A percentile compares a stretch with the other conserved stretches of the same genome.
Evolutionary conservation across 1,284 basidiomycete genomes (phyloP).

Genomic region (Trichosporon coremiiforme): DNA sequence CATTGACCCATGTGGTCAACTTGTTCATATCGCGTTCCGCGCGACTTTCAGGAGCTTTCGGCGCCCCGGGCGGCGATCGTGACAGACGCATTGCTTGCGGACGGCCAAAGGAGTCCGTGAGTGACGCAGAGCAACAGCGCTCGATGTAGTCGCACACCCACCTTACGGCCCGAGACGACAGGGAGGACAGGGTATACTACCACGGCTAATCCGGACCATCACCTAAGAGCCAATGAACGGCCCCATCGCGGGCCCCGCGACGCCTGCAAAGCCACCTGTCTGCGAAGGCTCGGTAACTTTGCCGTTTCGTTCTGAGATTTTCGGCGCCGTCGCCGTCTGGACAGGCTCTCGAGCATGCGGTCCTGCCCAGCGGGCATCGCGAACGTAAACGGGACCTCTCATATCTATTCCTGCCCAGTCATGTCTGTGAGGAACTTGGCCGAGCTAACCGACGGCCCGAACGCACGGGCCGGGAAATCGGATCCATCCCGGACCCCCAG

Average conservation of each 20-base stretch:
- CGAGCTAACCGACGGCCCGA: not conserved
- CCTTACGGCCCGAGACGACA: too few species aligned
- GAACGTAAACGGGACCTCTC: not conserved
- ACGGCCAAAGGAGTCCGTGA: not conserved
- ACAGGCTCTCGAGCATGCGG: not conserved
- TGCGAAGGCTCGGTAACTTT: not conserved
- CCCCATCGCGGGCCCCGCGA: not conserved
- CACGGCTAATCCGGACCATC: not conserved
- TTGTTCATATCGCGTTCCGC: not conserved
- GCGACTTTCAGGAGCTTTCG: not conserved
- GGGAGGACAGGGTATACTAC: not conserved
- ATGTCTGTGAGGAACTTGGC: not conserved
- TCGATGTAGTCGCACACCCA: not conserved
- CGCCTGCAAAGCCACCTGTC: too few species aligned
- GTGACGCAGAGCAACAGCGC: not conserved
- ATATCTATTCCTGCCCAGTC: not conserved
- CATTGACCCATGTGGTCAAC: not conserved
- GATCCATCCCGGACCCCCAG: not conserved
- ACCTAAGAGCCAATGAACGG: not conserved
- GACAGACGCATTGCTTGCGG: not conserved
- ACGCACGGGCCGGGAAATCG: not conserved
- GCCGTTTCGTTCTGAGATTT: not conserved
- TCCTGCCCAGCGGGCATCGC: not conserved
- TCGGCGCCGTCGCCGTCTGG: constrained; percentile 10
- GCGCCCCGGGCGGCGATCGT: not conserved